These are phyloP conservation scores for Penicillium fuscoglaucum DNA, from an alignment of 2,329 filamentous ascomycete species.

Conservation along the genomic window DNA sequence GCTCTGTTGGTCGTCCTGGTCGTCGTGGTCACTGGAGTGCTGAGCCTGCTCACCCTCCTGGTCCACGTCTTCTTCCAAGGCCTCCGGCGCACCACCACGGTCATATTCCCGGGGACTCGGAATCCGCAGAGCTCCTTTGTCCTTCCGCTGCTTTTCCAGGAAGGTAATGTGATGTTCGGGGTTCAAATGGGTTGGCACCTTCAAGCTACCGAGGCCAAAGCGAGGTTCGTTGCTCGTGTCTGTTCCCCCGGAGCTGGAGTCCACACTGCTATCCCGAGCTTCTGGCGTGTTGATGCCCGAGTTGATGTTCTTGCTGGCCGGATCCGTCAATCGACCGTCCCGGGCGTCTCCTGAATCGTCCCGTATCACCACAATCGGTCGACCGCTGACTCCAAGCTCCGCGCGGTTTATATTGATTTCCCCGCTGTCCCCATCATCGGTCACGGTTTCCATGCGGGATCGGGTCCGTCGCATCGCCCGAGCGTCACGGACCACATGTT, in stretches of 20 bases:
- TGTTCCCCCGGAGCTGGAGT: conserved; percentile 20
- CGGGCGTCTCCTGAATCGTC: conserved; percentile 34
- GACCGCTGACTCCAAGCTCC: conserved; percentile 40
- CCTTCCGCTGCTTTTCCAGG: conserved; percentile 76
- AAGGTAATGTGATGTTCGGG: conserved; percentile 86
- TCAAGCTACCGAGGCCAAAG: conserved; percentile 56
- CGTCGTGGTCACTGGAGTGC: conserved; percentile 27
- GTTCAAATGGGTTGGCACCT: conserved; percentile 54
- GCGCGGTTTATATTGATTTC: conserved; percentile 32
- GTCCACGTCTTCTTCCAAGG: conserved; percentile 52
- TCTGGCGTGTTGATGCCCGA: conserved; percentile 29
- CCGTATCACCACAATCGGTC: conserved; percentile 42
- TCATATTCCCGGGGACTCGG: conserved; percentile 91
- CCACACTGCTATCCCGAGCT: conserved; percentile 21
- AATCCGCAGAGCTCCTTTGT: conserved; percentile 76
- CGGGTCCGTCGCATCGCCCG: conserved; percentile 64
- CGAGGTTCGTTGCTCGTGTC: conserved; percentile 25
- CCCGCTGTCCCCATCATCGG: conserved; percentile 45
- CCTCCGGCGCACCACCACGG: conserved; percentile 69
- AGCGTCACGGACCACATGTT: conserved; percentile 75
- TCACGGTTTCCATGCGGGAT: conserved; percentile 58
- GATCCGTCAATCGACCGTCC: conserved; percentile 21
- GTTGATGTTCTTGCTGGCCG: conserved; percentile 23
- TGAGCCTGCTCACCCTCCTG: conserved; percentile 31
- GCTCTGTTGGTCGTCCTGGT: conserved; percentile 9